Percentiles rank a stretch among this genome's conserved stretches.
These are phyloP conservation scores for Fusarium sp. DNA, from an alignment of 2,329 filamentous ascomycete species.

Conservation along the genomic window DNA sequence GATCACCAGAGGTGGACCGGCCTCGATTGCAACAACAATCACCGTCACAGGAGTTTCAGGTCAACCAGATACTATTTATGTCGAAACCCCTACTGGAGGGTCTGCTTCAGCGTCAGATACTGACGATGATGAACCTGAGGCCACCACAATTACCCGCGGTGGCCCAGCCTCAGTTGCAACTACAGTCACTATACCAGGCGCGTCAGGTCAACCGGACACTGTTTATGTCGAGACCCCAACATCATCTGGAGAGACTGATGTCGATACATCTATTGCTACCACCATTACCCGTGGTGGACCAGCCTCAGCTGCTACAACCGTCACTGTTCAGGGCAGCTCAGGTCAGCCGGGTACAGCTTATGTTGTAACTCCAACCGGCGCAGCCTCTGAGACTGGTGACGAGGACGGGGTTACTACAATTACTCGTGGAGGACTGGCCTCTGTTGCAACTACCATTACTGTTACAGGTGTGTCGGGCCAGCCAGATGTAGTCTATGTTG, in stretches of 20 bases:
- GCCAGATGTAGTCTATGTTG: no score
- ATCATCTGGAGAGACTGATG: neutral
- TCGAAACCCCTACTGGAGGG: neutral
- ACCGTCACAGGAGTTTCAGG: neutral
- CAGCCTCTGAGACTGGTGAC: neutral
- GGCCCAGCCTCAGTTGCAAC: neutral
- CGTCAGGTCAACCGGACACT: neutral
- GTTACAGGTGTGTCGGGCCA: neutral
- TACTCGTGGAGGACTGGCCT: neutral
- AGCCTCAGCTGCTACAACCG: neutral
- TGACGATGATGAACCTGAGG: neutral
- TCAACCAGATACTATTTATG: neutral
- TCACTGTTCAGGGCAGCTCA: neutral
- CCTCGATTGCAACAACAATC: neutral
- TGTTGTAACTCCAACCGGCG: neutral
- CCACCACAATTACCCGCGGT: conserved; percentile 4
- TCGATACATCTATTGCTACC: neutral
- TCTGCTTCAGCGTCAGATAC: neutral
- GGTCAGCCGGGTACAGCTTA: neutral
- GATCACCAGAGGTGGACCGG: neutral
- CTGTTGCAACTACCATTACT: neutral
- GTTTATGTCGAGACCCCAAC: neutral
- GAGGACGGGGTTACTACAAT: neutral
- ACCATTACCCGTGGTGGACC: neutral
- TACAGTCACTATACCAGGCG: neutral